phyloP scores from a whole-genome alignment of 2,329 filamentous ascomycete genomes.

The Phaeosphaeriaceae sp. region DNA sequence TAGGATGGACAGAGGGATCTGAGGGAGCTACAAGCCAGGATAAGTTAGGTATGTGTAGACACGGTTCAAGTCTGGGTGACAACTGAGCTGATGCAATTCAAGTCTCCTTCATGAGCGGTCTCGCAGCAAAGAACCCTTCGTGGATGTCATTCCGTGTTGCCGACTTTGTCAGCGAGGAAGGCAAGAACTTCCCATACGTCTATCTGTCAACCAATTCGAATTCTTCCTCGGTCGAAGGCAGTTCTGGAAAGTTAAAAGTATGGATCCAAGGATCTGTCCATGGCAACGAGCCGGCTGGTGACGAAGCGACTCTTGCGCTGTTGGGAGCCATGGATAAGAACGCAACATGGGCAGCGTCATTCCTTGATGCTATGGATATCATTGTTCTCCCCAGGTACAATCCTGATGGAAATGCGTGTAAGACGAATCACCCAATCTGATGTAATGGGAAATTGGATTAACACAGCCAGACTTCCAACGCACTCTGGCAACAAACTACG shows the following conservation, averaged over 20 bases:
- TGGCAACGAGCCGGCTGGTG: constrained; percentile 49
- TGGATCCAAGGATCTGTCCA: constrained; percentile 49
- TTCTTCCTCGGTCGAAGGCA: constrained; percentile 1
- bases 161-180: constrained; percentile 44
- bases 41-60: constrained; percentile 20
- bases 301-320: constrained; percentile 44
- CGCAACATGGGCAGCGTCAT: constrained; percentile 36
- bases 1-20: constrained; percentile 38
- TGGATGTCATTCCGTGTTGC: constrained; percentile 40
- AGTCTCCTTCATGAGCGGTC: constrained; percentile 34
- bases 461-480: constrained; percentile 38
- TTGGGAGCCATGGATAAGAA: constrained; percentile 46
- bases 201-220: constrained; percentile 30
- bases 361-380: constrained; percentile 45
- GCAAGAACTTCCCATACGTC: constrained; percentile 40
- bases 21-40: constrained; percentile 41
- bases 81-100: constrained; percentile 4
- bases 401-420: constrained; percentile 44
- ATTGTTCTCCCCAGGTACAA: constrained; percentile 47
- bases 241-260: constrained; percentile 39
- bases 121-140: constrained; percentile 39
- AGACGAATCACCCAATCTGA: neutral
- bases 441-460: neutral
- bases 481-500: constrained; percentile 44
- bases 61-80: neutral